Percentiles rank a stretch among this genome's conserved stretches.
Conservation (phyloP, 306 rosid species). For the Lathyrus sativus region DNA sequence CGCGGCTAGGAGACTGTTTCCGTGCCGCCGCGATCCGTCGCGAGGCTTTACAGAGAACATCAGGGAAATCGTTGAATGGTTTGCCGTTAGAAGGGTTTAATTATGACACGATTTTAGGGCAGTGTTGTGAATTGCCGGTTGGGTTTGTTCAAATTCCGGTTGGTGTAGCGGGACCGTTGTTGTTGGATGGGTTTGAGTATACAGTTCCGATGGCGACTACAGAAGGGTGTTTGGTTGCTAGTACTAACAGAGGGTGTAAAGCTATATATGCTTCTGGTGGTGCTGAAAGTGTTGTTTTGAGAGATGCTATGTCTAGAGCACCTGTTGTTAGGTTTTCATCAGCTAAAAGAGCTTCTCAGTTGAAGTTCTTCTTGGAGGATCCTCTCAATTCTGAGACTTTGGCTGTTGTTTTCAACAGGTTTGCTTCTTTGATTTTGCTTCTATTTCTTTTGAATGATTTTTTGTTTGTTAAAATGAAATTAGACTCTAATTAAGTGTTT, state of each 20-base stretch:
- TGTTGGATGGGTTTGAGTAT: conserved; percentile 70
- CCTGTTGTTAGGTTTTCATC: conserved; percentile 82
- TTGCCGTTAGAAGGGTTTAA: conserved; percentile 80
- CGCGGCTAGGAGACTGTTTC: conserved; percentile 62
- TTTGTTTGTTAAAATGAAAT: background rate
- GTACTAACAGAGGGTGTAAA: conserved; percentile 90
- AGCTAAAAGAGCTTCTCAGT: conserved; percentile 74
- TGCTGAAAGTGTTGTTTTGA: conserved; percentile 66
- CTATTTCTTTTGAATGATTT: background rate
- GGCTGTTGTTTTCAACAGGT: conserved; percentile 66
- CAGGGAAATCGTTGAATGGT: conserved; percentile 68
- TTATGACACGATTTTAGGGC: conserved; percentile 82
- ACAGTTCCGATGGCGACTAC: conserved; percentile 95
- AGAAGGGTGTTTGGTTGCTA: conserved; percentile 90
- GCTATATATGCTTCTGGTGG: conserved; percentile 84
- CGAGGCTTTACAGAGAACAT: conserved; percentile 66
- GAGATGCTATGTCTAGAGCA: conserved; percentile 88
- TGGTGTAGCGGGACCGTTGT: conserved; percentile 88
- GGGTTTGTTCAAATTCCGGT: conserved; percentile 90
- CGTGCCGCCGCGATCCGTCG: conserved; percentile 80
- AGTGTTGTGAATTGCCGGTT: conserved; percentile 96
- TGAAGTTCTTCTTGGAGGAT: conserved; percentile 81
- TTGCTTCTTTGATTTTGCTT: background rate
- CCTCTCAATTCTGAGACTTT: conserved; percentile 70
- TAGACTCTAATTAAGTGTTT: background rate